Conservation (phyloP, 345 rosid genomes). For the Euphorbia peplus region DNA sequence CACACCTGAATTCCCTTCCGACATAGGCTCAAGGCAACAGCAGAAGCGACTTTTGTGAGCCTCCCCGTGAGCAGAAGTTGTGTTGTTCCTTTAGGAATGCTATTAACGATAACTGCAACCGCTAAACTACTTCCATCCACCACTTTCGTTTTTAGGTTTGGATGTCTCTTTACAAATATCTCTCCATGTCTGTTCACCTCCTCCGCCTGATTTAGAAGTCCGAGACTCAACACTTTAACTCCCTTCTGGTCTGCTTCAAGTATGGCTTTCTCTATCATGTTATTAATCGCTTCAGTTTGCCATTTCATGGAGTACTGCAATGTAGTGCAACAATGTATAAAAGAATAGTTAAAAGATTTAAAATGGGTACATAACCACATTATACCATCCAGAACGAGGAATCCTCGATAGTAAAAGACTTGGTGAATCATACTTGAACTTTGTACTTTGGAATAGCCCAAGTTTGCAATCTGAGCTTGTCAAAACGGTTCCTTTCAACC, state of each 20-base stretch:
- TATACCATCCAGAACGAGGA: too few species aligned
- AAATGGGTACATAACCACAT: too few species aligned
- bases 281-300: conserved; percentile 42
- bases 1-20: conserved; percentile 51
- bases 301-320: conserved; percentile 39
- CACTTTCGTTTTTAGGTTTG: conserved; percentile 42
- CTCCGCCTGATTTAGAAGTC: conserved; percentile 64
- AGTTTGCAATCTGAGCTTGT: conserved; percentile 52
- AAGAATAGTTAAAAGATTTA: too few species aligned
- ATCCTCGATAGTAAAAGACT: too few species aligned
- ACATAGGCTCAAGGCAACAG: conserved; percentile 41
- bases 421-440: conserved; percentile 40
- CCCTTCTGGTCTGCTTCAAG: conserved; percentile 54
- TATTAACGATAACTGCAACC: conserved; percentile 49
- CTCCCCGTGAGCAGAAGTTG: conserved; percentile 47
- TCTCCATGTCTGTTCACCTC: conserved; percentile 55
- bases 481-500: conserved; percentile 47
- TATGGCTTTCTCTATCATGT: conserved; percentile 55
- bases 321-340: not conserved
- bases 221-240: conserved; percentile 55
- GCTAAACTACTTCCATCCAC: conserved; percentile 71
- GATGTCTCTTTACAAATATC: conserved; percentile 41
- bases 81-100: conserved; percentile 50
- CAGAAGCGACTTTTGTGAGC: conserved; percentile 51
- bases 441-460: conserved; percentile 71